Conservation (phyloP, 2,329 filamentous ascomycete genomes). For the Coniella vitis region DNA sequence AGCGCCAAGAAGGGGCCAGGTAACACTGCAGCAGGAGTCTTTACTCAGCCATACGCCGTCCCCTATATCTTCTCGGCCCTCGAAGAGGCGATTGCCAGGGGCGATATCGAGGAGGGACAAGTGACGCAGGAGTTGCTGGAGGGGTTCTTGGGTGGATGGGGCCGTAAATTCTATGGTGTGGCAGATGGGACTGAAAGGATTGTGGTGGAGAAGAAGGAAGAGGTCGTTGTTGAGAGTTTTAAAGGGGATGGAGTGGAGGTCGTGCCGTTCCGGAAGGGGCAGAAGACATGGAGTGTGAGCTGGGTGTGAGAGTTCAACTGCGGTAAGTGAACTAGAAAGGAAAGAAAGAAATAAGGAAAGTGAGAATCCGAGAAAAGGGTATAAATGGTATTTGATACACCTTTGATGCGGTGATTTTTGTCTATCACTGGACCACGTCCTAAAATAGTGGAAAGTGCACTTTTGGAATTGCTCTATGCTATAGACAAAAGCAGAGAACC, state of each 20-base stretch:
- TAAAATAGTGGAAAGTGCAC: neutral
- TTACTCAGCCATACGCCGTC: slow-evolving; percentile 67
- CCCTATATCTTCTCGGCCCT: slow-evolving; percentile 49
- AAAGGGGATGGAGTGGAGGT: slow-evolving; percentile 52
- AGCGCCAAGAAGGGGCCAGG: slow-evolving; percentile 50
- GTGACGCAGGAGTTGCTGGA: slow-evolving; percentile 48
- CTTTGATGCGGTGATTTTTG: too few species aligned
- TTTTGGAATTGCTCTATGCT: slow-evolving; percentile 1
- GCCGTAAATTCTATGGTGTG: slow-evolving; percentile 48
- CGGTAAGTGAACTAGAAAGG: too few species aligned
- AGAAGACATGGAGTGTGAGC: slow-evolving; percentile 49
- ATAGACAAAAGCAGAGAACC: slow-evolving; percentile 6
- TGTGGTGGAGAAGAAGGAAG: slow-evolving; percentile 48
- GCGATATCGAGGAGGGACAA: slow-evolving; percentile 43
- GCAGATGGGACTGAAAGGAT: slow-evolving; percentile 49
- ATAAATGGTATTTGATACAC: too few species aligned
- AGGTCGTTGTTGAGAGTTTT: slow-evolving; percentile 47
- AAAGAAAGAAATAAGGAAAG: too few species aligned
- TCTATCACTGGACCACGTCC: slow-evolving; percentile 4
- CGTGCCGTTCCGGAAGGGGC: slow-evolving; percentile 58
- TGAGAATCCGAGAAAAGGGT: too few species aligned
- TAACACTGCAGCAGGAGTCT: slow-evolving; percentile 65
- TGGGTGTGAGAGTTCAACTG: slow-evolving; percentile 7
- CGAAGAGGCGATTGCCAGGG: slow-evolving; percentile 52
- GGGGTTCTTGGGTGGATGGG: slow-evolving; percentile 46